A percentile compares a stretch with the other conserved stretches of the same genome.
phyloP scores from a whole-genome alignment of 441 rosid genomes.

The Jatropha podagrica region DNA sequence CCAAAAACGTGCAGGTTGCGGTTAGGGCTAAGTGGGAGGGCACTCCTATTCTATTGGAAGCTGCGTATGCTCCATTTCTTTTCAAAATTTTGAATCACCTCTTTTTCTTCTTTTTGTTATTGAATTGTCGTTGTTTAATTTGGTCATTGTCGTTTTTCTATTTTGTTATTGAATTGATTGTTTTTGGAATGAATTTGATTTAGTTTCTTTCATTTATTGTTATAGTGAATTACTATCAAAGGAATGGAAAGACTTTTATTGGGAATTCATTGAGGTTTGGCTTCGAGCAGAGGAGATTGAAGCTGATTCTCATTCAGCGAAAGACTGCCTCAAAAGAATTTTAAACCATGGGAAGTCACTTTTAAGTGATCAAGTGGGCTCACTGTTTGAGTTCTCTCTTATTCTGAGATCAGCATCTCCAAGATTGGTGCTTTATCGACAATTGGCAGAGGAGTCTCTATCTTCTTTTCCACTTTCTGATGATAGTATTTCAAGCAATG shows the following conservation, averaged over 20 bases:
- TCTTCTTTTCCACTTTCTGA: conserved; percentile 84
- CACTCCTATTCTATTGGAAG: conserved; percentile 95
- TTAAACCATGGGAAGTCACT: conserved; percentile 50
- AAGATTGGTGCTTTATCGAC: conserved; percentile 83
- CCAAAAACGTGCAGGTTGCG: conserved; percentile 93
- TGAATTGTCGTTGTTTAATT: neutral
- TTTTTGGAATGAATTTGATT: neutral
- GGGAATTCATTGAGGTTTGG: conserved; percentile 93
- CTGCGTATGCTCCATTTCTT: conserved; percentile 50
- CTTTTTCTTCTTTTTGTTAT: neutral
- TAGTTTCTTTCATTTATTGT: conserved; percentile 14
- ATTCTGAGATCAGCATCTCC: conserved; percentile 91
- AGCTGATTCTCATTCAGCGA: conserved; percentile 62
- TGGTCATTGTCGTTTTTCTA: neutral
- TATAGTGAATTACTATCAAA: conserved; percentile 82
- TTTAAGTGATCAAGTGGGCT: conserved; percentile 60
- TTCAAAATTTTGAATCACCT: no score
- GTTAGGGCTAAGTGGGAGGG: conserved; percentile 95
- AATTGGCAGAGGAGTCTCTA: conserved; percentile 93
- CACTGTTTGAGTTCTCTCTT: conserved; percentile 86
- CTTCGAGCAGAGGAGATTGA: conserved; percentile 46
- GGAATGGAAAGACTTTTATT: conserved; percentile 76
- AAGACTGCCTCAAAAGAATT: conserved; percentile 75
- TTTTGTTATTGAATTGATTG: neutral
- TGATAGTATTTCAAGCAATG: conserved; percentile 42